These are phyloP conservation scores for Penicillium sp. DNA, from an alignment of 2,329 filamentous ascomycete species.

Conservation along the genomic window DNA sequence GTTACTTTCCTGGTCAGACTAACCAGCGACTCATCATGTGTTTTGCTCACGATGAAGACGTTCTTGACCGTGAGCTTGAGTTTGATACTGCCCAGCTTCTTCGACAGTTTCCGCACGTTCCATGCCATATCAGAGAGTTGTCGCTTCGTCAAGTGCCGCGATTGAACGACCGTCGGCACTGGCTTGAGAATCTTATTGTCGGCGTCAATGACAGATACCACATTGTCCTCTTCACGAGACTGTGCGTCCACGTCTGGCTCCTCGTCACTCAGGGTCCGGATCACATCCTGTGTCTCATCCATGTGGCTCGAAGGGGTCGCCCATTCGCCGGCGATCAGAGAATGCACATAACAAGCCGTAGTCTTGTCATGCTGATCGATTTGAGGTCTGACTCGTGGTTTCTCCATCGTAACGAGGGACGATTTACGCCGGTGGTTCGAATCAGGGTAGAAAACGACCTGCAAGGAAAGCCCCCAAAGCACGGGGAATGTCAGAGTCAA, in stretches of 20 bases:
- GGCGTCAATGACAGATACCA: slow-evolving; percentile 29
- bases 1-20: slow-evolving; percentile 74
- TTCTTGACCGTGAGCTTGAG: slow-evolving; percentile 78
- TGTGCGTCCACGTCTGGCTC: slow-evolving; percentile 23
- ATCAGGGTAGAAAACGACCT: slow-evolving; percentile 61
- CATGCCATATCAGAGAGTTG: slow-evolving; percentile 96
- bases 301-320: slow-evolving; percentile 17
- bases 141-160: slow-evolving; percentile 87
- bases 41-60: slow-evolving; percentile 88
- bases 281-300: slow-evolving; percentile 18
- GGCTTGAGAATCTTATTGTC: slow-evolving; percentile 28
- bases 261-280: slow-evolving; percentile 21
- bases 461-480: slow-evolving; percentile 2
- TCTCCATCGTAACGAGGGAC: slow-evolving; percentile 54
- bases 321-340: slow-evolving; percentile 52
- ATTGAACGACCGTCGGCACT: slow-evolving; percentile 53
- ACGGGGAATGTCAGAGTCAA: background rate
- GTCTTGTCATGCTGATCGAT: slow-evolving; percentile 37
- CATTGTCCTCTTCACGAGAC: slow-evolving; percentile 23
- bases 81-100: slow-evolving; percentile 79
- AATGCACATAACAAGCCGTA: slow-evolving; percentile 65
- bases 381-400: slow-evolving; percentile 41
- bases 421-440: slow-evolving; percentile 60
- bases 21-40: slow-evolving; percentile 81
- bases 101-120: slow-evolving; percentile 87